These are phyloP conservation scores for Millerago galiae DNA, from an alignment of 805 yeast genomes.

Conservation along the genomic window DNA sequence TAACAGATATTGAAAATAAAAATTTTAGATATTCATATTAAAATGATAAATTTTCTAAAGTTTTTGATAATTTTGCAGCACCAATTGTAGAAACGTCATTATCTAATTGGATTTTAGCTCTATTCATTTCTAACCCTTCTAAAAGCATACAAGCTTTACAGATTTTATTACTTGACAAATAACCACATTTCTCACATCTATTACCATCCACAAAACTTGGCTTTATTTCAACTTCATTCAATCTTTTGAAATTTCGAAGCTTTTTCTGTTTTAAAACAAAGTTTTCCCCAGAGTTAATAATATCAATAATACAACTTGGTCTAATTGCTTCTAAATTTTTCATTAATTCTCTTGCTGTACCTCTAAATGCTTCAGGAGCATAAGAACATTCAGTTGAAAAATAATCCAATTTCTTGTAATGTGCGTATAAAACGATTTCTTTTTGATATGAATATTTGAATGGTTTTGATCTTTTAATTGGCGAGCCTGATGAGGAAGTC, in stretches of 20 bases:
- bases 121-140: conserved; percentile 72
- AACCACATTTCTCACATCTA: conserved; percentile 85
- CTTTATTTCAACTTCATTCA: conserved; percentile 43
- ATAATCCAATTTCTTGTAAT: conserved; percentile 89
- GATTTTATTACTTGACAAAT: conserved; percentile 76
- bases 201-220: conserved; percentile 54
- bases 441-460: conserved; percentile 94
- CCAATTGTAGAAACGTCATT: conserved; percentile 48
- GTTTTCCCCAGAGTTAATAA: conserved; percentile 89
- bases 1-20: conserved; percentile 10
- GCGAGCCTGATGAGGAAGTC: conserved; percentile 78
- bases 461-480: conserved; percentile 91
- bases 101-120: conserved; percentile 61
- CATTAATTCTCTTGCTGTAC: conserved; percentile 90
- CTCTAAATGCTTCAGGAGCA: conserved; percentile 98
- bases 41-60: conserved; percentile 59
- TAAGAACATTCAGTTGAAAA: conserved; percentile 96
- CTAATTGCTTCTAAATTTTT: conserved; percentile 85
- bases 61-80: conserved; percentile 55
- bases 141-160: conserved; percentile 91
- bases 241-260: conserved; percentile 28
- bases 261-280: conserved; percentile 58
- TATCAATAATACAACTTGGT: conserved; percentile 90
- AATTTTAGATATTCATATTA: conserved; percentile 22
- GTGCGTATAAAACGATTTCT: conserved; percentile 96